Evolutionary conservation across 306 rosid genomes (phyloP).

Genomic region (Quercus variabilis): DNA sequence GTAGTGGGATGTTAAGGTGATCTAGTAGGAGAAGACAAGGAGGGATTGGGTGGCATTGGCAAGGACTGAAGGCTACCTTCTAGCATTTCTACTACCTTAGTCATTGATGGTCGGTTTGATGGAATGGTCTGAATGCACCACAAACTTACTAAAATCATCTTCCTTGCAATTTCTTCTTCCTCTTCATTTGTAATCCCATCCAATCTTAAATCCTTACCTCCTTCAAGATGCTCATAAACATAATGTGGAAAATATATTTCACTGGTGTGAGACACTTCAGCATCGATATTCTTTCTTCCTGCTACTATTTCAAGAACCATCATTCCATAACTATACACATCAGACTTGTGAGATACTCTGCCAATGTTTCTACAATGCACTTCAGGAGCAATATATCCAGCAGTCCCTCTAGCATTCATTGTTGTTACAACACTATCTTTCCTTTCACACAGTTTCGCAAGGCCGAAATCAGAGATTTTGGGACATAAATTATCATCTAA

Average conservation of each 20-base stretch:
- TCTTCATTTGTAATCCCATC: neutral
- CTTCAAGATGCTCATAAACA: slow-evolving; percentile 25
- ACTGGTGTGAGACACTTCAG: neutral
- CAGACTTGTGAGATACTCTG: slow-evolving; percentile 26
- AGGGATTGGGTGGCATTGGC: slow-evolving; percentile 37
- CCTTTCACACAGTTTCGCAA: slow-evolving; percentile 30
- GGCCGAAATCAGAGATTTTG: slow-evolving; percentile 40
- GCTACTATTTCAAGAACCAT: slow-evolving; percentile 33
- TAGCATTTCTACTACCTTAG: slow-evolving; percentile 37
- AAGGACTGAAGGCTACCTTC: slow-evolving; percentile 24
- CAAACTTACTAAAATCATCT: slow-evolving; percentile 28
- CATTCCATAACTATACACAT: slow-evolving; percentile 45
- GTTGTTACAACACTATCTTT: slow-evolving; percentile 29
- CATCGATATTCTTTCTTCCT: slow-evolving; percentile 25
- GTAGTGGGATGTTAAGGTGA: neutral
- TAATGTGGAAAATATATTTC: slow-evolving; percentile 27
- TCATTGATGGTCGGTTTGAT: slow-evolving; percentile 34
- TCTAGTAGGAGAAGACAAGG: slow-evolving; percentile 11
- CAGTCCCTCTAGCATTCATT: slow-evolving; percentile 28
- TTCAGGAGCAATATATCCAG: slow-evolving; percentile 36
- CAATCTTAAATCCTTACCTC: neutral
- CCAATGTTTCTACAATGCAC: slow-evolving; percentile 18
- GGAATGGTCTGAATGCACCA: slow-evolving; percentile 41
- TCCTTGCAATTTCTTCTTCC: slow-evolving; percentile 26
- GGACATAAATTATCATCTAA: slow-evolving; percentile 27